Percentiles rank a stretch among this genome's conserved stretches.
phyloP scores from a whole-genome alignment of 768 basidiomycete species.

The Kwoniella heveanensis region DNA sequence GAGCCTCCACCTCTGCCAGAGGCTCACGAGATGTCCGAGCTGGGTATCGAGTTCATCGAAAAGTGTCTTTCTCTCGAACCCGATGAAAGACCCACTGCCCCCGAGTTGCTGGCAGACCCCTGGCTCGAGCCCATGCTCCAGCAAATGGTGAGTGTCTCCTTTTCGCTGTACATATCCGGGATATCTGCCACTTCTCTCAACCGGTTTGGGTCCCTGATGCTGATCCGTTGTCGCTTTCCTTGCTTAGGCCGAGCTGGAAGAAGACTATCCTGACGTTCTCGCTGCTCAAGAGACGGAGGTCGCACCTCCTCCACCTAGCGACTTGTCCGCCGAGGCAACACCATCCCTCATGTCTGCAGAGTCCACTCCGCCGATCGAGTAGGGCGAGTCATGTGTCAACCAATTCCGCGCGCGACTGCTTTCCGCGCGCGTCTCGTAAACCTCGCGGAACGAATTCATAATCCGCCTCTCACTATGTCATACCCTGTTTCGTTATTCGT shows the following conservation, averaged over 20 bases:
- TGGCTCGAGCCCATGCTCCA: conserved; percentile 61
- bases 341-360: conserved; percentile 12
- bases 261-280: conserved; percentile 19
- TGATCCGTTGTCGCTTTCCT: neutral
- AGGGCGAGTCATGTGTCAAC: too few relatives aligned
- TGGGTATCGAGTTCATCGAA: conserved; percentile 91
- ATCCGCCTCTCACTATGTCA: too few relatives aligned
- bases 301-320: conserved; percentile 17
- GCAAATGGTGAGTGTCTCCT: conserved; percentile 29
- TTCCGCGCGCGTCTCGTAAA: too few relatives aligned
- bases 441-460: too few relatives aligned
- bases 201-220: too few relatives aligned
- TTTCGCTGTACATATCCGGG: neutral
- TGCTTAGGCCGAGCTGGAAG: conserved; percentile 13
- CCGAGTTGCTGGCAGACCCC: conserved; percentile 79
- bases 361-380: conserved; percentile 4
- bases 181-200: too few relatives aligned
- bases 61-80: conserved; percentile 88
- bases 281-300: conserved; percentile 10
- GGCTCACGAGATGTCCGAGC: conserved; percentile 78
- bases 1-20: conserved; percentile 96
- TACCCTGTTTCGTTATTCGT: too few relatives aligned
- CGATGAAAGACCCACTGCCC: conserved; percentile 75
- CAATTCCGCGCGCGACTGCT: too few relatives aligned
- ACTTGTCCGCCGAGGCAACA: conserved; percentile 7